These are phyloP conservation scores for Nadsonia starkeyi-henricii DNA, from an alignment of 1,139 yeast genomes.

Conservation along the genomic window DNA sequence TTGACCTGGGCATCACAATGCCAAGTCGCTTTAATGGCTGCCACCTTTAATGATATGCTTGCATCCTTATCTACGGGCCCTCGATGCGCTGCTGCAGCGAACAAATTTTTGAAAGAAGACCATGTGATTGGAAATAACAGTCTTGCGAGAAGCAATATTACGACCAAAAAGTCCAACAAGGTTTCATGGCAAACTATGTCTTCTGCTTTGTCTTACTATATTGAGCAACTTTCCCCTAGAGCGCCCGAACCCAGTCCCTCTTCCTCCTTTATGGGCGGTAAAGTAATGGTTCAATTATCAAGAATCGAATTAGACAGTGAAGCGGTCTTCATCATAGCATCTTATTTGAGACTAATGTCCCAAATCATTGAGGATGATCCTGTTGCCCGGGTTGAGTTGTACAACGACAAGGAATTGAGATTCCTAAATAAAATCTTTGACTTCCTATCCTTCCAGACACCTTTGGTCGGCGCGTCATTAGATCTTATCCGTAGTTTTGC, in stretches of 20 bases:
- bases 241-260: conserved; percentile 6
- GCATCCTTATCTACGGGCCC: conserved; percentile 60
- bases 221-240: conserved; percentile 1
- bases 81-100: conserved; percentile 36
- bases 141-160: not conserved
- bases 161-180: not conserved
- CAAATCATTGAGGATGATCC: conserved; percentile 34
- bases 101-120: conserved; percentile 22
- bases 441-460: conserved; percentile 36
- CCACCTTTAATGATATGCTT: conserved; percentile 68
- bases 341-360: conserved; percentile 46
- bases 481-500: conserved; percentile 38
- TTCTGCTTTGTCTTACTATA: conserved; percentile 5
- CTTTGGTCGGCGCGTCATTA: conserved; percentile 40
- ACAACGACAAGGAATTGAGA: conserved; percentile 22
- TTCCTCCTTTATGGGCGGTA: conserved; percentile 8
- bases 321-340: conserved; percentile 60
- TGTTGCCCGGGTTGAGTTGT: conserved; percentile 26
- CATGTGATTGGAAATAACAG: conserved; percentile 2
- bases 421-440: conserved; percentile 27
- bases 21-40: conserved; percentile 69
- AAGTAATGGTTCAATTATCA: conserved; percentile 13
- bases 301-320: conserved; percentile 58
- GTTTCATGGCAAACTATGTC: conserved; percentile 6
- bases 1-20: conserved; percentile 79